phyloP scores from a whole-genome alignment of 805 yeast species.

The Lachancea kluyveri region DNA sequence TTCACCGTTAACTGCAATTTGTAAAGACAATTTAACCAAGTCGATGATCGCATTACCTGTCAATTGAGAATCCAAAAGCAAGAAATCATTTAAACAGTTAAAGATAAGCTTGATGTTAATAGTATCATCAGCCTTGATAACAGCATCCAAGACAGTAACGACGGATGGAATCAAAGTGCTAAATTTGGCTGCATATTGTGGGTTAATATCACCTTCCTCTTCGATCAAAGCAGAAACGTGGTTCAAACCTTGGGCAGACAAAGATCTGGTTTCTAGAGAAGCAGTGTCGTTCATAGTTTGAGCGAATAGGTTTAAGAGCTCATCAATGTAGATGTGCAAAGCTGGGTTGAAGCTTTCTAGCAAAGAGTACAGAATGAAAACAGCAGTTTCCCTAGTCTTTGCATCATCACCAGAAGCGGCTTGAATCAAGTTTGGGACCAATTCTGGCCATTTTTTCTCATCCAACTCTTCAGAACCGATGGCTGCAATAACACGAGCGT shows the following conservation, averaged over 20 bases:
- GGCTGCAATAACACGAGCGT: slow-evolving; percentile 83
- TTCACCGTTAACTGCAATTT: slow-evolving; percentile 59
- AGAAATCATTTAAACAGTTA: slow-evolving; percentile 76
- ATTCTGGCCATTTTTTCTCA: slow-evolving; percentile 64
- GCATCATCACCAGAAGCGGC: slow-evolving; percentile 53
- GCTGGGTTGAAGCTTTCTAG: slow-evolving; percentile 64
- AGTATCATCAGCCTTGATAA: slow-evolving; percentile 62
- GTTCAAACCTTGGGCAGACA: slow-evolving; percentile 74
- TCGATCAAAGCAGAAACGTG: slow-evolving; percentile 61
- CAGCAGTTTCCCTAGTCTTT: slow-evolving; percentile 72
- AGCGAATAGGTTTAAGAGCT: slow-evolving; percentile 66
- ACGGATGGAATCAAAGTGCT: slow-evolving; percentile 67
- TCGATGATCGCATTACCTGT: slow-evolving; percentile 69
- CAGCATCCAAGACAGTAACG: slow-evolving; percentile 74
- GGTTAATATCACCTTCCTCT: slow-evolving; percentile 44
- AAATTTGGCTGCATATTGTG: slow-evolving; percentile 47
- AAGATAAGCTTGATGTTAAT: slow-evolving; percentile 70
- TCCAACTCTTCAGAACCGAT: slow-evolving; percentile 75
- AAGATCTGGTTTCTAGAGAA: slow-evolving; percentile 70
- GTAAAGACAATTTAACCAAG: slow-evolving; percentile 66
- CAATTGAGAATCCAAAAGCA: slow-evolving; percentile 69
- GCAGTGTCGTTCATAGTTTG: slow-evolving; percentile 58
- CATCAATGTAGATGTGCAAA: slow-evolving; percentile 51
- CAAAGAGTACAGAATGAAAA: slow-evolving; percentile 69
- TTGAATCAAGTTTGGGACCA: slow-evolving; percentile 63